These are phyloP conservation scores for Haematococcus sp. DNA, from an alignment of 139 green algal species.

Conservation along the genomic window DNA sequence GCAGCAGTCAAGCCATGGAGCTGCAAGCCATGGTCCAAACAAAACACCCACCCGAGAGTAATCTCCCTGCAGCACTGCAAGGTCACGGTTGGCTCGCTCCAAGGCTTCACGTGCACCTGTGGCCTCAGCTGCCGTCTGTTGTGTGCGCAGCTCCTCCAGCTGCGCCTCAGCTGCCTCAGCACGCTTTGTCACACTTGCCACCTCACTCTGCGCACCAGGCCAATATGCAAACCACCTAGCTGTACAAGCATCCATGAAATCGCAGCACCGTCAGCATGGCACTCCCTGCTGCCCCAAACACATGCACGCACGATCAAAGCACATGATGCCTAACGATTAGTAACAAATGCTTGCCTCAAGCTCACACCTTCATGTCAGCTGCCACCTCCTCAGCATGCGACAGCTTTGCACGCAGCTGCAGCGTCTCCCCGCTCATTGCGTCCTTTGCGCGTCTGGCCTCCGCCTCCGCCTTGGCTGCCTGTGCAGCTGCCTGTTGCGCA, in stretches of 20 bases:
- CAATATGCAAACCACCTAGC: too few species aligned
- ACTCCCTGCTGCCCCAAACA: too few species aligned
- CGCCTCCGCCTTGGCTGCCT: background rate
- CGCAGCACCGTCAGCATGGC: too few species aligned
- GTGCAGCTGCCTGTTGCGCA: background rate
- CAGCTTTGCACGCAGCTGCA: too few species aligned
- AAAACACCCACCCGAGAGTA: background rate
- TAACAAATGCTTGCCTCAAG: too few species aligned
- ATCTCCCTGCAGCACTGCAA: constrained; percentile 2
- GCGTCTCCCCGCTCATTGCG: background rate
- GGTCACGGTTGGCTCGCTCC: background rate
- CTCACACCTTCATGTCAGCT: too few species aligned
- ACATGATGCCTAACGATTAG: too few species aligned
- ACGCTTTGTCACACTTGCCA: background rate
- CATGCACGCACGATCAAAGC: too few species aligned
- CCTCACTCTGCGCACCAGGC: background rate
- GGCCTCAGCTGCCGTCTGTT: background rate
- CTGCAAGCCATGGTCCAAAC: background rate
- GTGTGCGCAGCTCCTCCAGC: background rate
- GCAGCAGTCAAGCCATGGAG: too few species aligned
- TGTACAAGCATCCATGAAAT: too few species aligned
- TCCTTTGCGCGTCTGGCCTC: background rate
- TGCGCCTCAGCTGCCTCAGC: background rate
- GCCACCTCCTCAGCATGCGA: too few species aligned
- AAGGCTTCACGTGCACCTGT: background rate